Conservation (phyloP, 192 early-diverging fungal genomes). For the Linnemannia exigua region DNA sequence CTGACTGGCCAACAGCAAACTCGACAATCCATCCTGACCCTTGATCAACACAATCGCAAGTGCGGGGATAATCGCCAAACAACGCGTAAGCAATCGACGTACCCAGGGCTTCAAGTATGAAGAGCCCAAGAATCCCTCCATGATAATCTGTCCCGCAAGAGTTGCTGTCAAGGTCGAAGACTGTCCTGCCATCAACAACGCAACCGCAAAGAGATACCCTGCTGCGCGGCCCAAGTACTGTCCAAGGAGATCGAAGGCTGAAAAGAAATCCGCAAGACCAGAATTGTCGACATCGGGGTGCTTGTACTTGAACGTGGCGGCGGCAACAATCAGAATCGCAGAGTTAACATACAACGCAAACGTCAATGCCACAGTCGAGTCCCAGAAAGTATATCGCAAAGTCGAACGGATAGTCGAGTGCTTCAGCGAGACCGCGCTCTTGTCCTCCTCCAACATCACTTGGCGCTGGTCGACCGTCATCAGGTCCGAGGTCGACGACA, state of each 20-base stretch:
- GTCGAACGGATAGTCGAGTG: slow-evolving; percentile 60
- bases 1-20: slow-evolving; percentile 78
- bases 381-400: slow-evolving; percentile 70
- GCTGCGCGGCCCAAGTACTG: slow-evolving; percentile 73
- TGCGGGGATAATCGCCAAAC: slow-evolving; percentile 80
- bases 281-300: slow-evolving; percentile 35
- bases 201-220: slow-evolving; percentile 80
- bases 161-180: slow-evolving; percentile 85
- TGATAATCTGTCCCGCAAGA: slow-evolving; percentile 88
- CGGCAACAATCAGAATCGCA: slow-evolving; percentile 84
- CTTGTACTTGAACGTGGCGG: slow-evolving; percentile 78
- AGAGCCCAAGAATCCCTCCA: slow-evolving; percentile 82
- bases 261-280: slow-evolving; percentile 73
- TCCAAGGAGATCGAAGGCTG: slow-evolving; percentile 73
- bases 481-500: slow-evolving; percentile 42
- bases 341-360: slow-evolving; percentile 85
- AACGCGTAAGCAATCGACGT: slow-evolving; percentile 77
- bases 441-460: slow-evolving; percentile 22
- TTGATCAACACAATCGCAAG: slow-evolving; percentile 73
- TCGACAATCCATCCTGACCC: slow-evolving; percentile 74
- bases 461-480: slow-evolving; percentile 28
- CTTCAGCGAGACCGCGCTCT: slow-evolving; percentile 35
- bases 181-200: slow-evolving; percentile 83
- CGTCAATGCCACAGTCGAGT: slow-evolving; percentile 75
- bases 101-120: slow-evolving; percentile 73